Base-by-base conservation (phyloP, 1,284 basidiomycete genomes). In the Xerocomus minutiporus region DNA sequence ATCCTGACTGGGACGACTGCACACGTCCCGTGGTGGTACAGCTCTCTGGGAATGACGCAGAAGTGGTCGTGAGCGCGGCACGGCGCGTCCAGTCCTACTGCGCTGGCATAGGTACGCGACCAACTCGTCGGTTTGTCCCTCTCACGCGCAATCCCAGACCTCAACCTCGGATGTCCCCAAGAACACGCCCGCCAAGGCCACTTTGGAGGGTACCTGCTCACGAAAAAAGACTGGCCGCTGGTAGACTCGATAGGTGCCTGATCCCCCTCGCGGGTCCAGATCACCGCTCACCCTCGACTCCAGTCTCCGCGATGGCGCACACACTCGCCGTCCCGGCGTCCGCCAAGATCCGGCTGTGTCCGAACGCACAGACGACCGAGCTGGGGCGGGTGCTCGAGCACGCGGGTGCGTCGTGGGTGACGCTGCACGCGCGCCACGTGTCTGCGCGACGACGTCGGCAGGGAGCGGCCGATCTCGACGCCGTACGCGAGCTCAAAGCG, bases 131-230 rank as follows among this genome's bases (percentile, higher is more conserved):
- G 2, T 20, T 20, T 20, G 20, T 20, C 26, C 32, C 11, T 26
- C 25, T 50, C 34, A 29, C 46, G 34, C 38, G 13, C 55, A 45
- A 63, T 20, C 52, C 60, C 54, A 74, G 80, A 82, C 62, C 59
- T 82, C 48, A 82, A 82, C 55, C 68, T 82, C 9, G 79, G 88
- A 23, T 91, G 88, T 65, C 88, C 88, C 15, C 87, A 88, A 60
- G 79, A 84, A 48, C 75, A 78, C 32, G 88, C 88, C 2, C 72
- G 75, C 38, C 78, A 84, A 40, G 81, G 77, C 9, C 85, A 84
- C 57, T 87, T 79, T 61, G 88, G 88, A 8, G 87, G 82, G 17
- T 91, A 90, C 63, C 73, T 91, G 11, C 74, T 90, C 8, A 75
- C 75, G 13, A 81, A 81, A 60, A 81, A 78, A 60, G 84, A 90